Percentiles rank a stretch among this genome's conserved stretches.
Conservation (phyloP, 2,329 filamentous ascomycete genomes). For the Zopfia rhizophila region DNA sequence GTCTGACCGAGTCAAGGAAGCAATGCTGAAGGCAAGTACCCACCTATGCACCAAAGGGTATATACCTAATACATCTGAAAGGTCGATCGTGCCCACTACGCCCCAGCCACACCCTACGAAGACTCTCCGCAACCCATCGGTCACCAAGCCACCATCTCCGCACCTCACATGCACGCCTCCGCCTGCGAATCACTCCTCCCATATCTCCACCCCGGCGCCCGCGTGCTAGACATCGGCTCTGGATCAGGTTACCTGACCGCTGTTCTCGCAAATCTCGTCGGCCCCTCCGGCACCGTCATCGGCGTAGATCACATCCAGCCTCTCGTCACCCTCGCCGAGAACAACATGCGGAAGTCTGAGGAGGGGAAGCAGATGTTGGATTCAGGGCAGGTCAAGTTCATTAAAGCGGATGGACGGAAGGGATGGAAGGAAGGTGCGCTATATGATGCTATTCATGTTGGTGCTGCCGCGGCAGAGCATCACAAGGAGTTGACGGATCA, state of each 20-base stretch:
- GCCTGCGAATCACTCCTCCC: slow-evolving; percentile 72
- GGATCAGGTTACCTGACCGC: slow-evolving; percentile 82
- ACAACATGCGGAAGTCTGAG: slow-evolving; percentile 57
- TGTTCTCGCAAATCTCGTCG: slow-evolving; percentile 82
- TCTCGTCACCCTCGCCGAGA: slow-evolving; percentile 53
- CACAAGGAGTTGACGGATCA: slow-evolving; percentile 80
- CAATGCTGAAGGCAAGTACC: slow-evolving; percentile 74
- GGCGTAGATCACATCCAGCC: slow-evolving; percentile 62
- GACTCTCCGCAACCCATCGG: slow-evolving; percentile 77
- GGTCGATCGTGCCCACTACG: slow-evolving; percentile 91
- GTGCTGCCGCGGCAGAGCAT: slow-evolving; percentile 80
- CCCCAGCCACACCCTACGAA: slow-evolving; percentile 75
- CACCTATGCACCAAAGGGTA: slow-evolving; percentile 9
- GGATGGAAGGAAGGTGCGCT: slow-evolving; percentile 61
- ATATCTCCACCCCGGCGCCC: slow-evolving; percentile 63
- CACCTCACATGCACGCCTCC: slow-evolving; percentile 77
- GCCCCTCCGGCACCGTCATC: slow-evolving; percentile 56
- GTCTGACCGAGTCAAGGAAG: slow-evolving; percentile 76
- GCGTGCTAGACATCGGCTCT: slow-evolving; percentile 61
- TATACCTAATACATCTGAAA: slow-evolving; percentile 44
- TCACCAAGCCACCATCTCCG: slow-evolving; percentile 74
- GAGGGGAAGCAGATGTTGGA: slow-evolving; percentile 67
- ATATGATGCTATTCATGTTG: slow-evolving; percentile 96
- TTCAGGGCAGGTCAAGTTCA: slow-evolving; percentile 73
- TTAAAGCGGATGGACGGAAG: slow-evolving; percentile 72